Base-by-base conservation (phyloP, 2,329 filamentous ascomycete species). In the Talaromyces verruculosus region DNA sequence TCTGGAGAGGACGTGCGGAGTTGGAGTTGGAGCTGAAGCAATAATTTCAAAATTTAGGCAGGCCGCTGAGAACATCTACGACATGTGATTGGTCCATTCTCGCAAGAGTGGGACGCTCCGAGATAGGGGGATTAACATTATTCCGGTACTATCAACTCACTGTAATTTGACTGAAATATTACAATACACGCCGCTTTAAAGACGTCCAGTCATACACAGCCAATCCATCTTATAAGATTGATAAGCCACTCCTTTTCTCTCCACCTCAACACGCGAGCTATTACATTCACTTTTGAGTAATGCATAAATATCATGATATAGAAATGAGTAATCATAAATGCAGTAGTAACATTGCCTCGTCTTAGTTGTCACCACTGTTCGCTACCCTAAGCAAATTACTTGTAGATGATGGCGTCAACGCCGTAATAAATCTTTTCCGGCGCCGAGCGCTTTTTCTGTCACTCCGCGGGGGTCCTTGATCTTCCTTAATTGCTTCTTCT, bases 351-450 rank as follows among this genome's bases (percentile, higher is more conserved):
- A 33, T 55, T 19, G 28, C 19, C 28, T n/a, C 30, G 47, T n/a
- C 11, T 15, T 8, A 10, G 15, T n/a, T 10, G 22, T 53, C 25
- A 53, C 13, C 15, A 17, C 13, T 55, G 15, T 55, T 33, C 49
- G 2, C 33, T 22, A 5, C n/a, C n/a, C 30, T 22, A 37, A 7
- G n/a, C 8, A 22, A 28, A 11, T 49, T 22, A 11, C 10, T 28
- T 22, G 43, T 51, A 47, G 65, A 59, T 58, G 64, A 68, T 68
- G 64, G 67, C 64, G 67, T 68, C 67, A 68, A 58, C 58, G 10
- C 55, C 67, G 67, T 66, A 68, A 63, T 33, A 68, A 68, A 63
- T 53, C 61, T 68, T 68, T 66, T 68, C 67, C 67, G 67, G 37
- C 1, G 22, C 67, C 55, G 64, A 37, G 22, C 51, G 19, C 30